Base-by-base conservation (phyloP, 208 protist genomes). In the Crithidia thermophila region DNA sequence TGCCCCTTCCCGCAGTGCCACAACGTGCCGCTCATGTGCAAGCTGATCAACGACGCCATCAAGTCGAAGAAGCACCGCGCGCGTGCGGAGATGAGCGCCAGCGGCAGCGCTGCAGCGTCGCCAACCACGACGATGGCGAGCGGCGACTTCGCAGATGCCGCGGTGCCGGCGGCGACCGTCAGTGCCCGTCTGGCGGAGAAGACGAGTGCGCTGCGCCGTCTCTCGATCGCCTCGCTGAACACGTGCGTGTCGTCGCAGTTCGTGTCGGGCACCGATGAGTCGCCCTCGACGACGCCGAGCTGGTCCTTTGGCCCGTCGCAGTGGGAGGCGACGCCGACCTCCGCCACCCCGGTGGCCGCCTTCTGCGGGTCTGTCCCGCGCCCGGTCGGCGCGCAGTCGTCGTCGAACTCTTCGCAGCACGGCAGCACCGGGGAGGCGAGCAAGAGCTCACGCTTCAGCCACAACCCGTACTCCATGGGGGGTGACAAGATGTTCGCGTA, bases 1-100 rank as follows among this genome's bases (percentile, higher is more conserved):
- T 64, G 45, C 30, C 82, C 82, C 14, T 88, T 85, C n/a, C 16
- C 60, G 30, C 56, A 33, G 27, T 82, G 79, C 70, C 33, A 61
- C 28, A 62, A 61, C 14, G 62, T 88, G 28, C 82, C 82, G 31
- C 30, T 69, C n/a, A 65, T 74, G 64, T 47, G 68, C 47, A 77
- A 71, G 39, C 36, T 73, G 21, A 72, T 63, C 47, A 61, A 58
- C 33, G 53, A 61, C 42, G 58, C 60, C 27, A 36, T 60, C 25
- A 52, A 67, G 52, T 60, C 55, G 1, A 65, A 67, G 65, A 65
- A 39, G 34, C 58, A 62, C 18, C 63, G 57, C 37, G 20, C 27
- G 21, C 33, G 39, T n/a, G n/a, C n/a, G n/a, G n/a, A n/a, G n/a
- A n/a, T n/a, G n/a, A n/a, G n/a, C n/a, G n/a, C n/a, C 27, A 55